Evolutionary conservation across 441 rosid species (phyloP).

Genomic region (Isatis lusitanica): DNA sequence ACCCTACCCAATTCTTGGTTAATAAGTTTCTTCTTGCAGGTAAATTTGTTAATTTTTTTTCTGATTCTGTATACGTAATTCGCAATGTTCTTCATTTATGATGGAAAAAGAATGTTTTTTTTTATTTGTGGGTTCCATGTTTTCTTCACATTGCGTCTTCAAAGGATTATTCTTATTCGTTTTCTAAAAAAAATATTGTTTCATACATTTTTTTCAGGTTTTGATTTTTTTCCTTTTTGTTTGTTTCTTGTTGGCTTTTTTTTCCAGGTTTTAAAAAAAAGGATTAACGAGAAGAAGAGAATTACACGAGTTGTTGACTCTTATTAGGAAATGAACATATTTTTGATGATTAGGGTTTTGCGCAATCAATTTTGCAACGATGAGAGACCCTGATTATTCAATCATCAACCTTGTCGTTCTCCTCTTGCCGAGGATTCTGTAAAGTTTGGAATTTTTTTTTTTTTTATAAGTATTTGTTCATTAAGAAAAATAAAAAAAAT

Average conservation of each 20-base stretch:
- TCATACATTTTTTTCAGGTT: not conserved
- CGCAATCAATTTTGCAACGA: conserved; percentile 38
- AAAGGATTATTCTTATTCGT: conserved; percentile 51
- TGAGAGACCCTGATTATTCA: conserved; percentile 65
- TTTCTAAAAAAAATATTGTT: not conserved
- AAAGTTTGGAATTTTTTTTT: conserved; percentile 18
- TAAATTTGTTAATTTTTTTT: not conserved
- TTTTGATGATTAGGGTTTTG: conserved; percentile 42
- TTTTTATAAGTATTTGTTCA: conserved; percentile 16
- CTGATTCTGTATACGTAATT: not conserved
- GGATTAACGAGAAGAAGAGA: conserved; percentile 41
- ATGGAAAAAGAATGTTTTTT: conserved; percentile 5
- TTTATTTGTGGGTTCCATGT: conserved; percentile 20
- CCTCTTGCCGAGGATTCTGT: conserved; percentile 34
- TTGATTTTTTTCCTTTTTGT: not conserved
- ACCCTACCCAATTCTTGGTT: conserved; percentile 30
- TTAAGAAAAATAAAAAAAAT: conserved; percentile 42
- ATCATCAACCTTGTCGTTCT: conserved; percentile 29
- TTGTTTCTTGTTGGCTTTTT: conserved; percentile 20
- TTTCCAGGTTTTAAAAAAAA: conserved; percentile 28
- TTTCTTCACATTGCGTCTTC: conserved; percentile 51
- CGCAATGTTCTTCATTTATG: not conserved
- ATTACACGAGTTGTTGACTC: conserved; percentile 34
- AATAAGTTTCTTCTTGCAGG: conserved; percentile 24
- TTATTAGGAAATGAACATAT: conserved; percentile 24